These are phyloP conservation scores for Saccharomyces mikatae DNA, from an alignment of 805 yeast genomes.

Conservation along the genomic window DNA sequence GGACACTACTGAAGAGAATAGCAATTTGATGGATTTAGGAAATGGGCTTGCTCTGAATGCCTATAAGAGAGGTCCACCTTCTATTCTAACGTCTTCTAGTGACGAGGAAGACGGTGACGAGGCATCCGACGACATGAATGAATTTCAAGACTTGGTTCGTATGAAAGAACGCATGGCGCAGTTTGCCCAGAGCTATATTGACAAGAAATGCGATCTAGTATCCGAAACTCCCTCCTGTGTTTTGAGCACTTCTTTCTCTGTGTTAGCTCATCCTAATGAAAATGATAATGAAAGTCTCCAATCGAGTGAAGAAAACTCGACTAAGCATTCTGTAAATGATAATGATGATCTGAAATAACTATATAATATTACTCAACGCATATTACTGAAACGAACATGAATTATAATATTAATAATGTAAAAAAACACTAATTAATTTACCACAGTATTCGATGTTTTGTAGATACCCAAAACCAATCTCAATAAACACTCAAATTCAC, in stretches of 20 bases:
- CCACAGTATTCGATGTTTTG: not conserved
- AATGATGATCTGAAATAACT: not conserved
- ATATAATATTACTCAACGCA: not conserved
- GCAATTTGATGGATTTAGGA: conserved; percentile 22
- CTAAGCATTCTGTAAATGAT: not conserved
- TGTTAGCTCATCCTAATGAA: not conserved
- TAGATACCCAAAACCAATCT: not conserved
- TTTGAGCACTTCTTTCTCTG: not conserved
- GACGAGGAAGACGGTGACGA: conserved; percentile 18
- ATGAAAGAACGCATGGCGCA: not conserved
- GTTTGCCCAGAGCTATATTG: not conserved
- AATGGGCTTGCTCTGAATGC: conserved; percentile 29
- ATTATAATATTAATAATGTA: not conserved
- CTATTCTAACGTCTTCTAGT: conserved; percentile 29
- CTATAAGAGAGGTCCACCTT: conserved; percentile 32
- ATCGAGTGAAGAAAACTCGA: not conserved
- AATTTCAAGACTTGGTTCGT: not conserved
- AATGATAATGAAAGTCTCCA: not conserved
- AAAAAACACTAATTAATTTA: not conserved
- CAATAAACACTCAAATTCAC: not conserved
- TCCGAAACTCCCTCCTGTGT: not conserved
- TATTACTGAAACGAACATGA: not conserved
- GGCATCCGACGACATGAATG: not conserved
- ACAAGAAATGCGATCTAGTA: not conserved
- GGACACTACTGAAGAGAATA: not conserved